phyloP scores from a whole-genome alignment of 2,329 filamentous ascomycete species.

The Calonectria pteridis region DNA sequence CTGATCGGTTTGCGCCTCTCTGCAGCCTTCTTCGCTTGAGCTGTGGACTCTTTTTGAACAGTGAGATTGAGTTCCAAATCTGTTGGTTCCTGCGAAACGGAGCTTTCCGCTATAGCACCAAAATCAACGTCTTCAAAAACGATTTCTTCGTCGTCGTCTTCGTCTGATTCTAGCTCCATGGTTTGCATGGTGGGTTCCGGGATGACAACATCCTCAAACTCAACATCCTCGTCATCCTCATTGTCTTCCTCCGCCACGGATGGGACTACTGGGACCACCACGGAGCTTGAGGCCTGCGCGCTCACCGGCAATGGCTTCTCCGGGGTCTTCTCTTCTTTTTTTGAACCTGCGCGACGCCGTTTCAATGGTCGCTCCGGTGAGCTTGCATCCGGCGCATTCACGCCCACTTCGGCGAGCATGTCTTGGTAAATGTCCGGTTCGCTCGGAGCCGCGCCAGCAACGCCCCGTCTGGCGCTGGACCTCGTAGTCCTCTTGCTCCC shows the following conservation, averaged over 20 bases:
- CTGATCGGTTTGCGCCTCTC: conserved; percentile 66
- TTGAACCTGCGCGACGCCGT: conserved; percentile 47
- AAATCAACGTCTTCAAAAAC: conserved; percentile 65
- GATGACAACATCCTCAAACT: conserved; percentile 64
- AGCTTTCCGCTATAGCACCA: conserved; percentile 42
- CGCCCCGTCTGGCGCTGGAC: conserved; percentile 36
- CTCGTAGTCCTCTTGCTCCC: conserved; percentile 46
- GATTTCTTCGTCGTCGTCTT: conserved; percentile 58
- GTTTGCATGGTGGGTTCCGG: conserved; percentile 65
- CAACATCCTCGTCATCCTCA: conserved; percentile 57
- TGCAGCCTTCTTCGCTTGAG: conserved; percentile 44
- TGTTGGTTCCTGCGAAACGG: conserved; percentile 43
- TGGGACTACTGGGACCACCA: not conserved
- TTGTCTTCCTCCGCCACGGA: conserved; percentile 45
- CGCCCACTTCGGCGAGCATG: conserved; percentile 64
- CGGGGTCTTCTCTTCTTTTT: not conserved
- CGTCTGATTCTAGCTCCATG: conserved; percentile 62
- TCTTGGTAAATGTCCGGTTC: conserved; percentile 59
- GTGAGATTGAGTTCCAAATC: conserved; percentile 67
- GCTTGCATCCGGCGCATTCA: conserved; percentile 43
- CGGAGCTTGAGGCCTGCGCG: not conserved
- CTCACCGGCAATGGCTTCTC: not conserved
- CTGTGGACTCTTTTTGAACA: conserved; percentile 54
- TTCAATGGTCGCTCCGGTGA: conserved; percentile 57
- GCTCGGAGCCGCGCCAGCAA: conserved; percentile 31